These are phyloP conservation scores for Ceratobasidium sp. DNA, from an alignment of 1,284 basidiomycete species.

Conservation along the genomic window DNA sequence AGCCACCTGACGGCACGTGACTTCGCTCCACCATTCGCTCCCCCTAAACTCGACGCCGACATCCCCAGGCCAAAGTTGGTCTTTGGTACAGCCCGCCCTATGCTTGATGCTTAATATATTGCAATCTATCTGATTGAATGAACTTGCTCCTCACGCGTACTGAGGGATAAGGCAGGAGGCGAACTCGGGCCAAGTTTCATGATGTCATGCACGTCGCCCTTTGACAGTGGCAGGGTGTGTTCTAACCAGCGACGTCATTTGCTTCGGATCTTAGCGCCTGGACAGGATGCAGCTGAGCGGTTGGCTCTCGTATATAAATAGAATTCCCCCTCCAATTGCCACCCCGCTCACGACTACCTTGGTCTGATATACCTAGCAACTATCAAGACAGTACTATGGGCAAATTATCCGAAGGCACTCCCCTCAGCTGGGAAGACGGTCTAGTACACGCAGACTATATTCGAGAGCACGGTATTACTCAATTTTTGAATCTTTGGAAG, in stretches of 20 bases:
- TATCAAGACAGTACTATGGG: conserved; percentile 96
- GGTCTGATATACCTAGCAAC: too few species aligned
- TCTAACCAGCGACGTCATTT: neutral
- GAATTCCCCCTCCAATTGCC: too few species aligned
- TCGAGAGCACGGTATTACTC: conserved; percentile 91
- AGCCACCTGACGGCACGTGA: too few species aligned
- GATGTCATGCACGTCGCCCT: neutral
- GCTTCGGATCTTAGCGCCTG: neutral
- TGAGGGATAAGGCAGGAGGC: too few species aligned
- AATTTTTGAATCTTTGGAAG: conserved; percentile 95
- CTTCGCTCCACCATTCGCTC: too few species aligned
- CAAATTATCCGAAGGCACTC: conserved; percentile 92
- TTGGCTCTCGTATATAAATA: neutral
- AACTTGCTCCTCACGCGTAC: too few species aligned
- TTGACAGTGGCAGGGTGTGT: neutral
- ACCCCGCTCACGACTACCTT: too few species aligned
- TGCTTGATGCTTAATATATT: too few species aligned
- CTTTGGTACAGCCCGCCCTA: too few species aligned
- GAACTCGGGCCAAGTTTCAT: neutral
- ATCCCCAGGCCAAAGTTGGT: too few species aligned
- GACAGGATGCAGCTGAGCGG: neutral
- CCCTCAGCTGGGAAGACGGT: conserved; percentile 91
- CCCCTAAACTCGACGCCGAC: too few species aligned
- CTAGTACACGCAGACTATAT: conserved; percentile 92
- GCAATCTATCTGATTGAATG: too few species aligned